A percentile compares a stretch with the other conserved stretches of the same genome.
Conservation (phyloP, 176 grass and related monocot genomes). For the Otatea glauca region DNA sequence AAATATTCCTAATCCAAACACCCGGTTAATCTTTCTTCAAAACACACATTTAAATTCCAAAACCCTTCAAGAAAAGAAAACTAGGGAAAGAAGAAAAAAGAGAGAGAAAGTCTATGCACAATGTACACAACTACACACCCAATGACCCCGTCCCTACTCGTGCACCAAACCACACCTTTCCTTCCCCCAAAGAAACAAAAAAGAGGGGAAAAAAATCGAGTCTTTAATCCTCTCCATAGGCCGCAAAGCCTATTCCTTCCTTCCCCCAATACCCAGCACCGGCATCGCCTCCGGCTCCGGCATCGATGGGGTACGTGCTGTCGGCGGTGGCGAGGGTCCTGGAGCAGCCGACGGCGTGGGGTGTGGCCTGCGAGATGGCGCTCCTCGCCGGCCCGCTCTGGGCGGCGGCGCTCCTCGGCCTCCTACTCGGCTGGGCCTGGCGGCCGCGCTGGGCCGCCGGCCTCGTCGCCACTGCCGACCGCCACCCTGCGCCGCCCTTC, state of each 20-base stretch:
- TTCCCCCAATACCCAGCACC: background rate
- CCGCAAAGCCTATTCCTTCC: slow-evolving; percentile 36
- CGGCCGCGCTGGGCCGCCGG: slow-evolving; percentile 77
- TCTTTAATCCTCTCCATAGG: slow-evolving; percentile 52
- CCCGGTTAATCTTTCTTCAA: background rate
- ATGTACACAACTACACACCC: slow-evolving; percentile 33
- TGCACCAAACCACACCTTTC: slow-evolving; percentile 1
- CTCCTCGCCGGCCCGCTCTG: slow-evolving; percentile 80
- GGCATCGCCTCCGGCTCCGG: slow-evolving; percentile 34
- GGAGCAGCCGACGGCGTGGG: slow-evolving; percentile 58
- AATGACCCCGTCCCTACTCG: background rate
- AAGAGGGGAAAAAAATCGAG: slow-evolving; percentile 26
- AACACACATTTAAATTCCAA: too few relatives aligned
- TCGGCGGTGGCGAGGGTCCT: slow-evolving; percentile 69
- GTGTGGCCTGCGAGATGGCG: slow-evolving; percentile 66
- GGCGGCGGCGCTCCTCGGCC: slow-evolving; percentile 75
- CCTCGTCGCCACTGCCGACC: slow-evolving; percentile 46
- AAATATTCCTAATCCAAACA: too few relatives aligned
- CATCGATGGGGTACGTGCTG: slow-evolving; percentile 73
- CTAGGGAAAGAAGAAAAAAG: background rate
- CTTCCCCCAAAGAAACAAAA: background rate
- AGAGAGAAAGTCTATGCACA: slow-evolving; percentile 25
- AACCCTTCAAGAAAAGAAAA: background rate
- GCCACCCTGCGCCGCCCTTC: background rate
- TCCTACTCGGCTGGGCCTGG: slow-evolving; percentile 93